Evolutionary conservation across 108 stramenopile species (phyloP).

Genomic region (Pseudonitzschia delicatissima): DNA sequence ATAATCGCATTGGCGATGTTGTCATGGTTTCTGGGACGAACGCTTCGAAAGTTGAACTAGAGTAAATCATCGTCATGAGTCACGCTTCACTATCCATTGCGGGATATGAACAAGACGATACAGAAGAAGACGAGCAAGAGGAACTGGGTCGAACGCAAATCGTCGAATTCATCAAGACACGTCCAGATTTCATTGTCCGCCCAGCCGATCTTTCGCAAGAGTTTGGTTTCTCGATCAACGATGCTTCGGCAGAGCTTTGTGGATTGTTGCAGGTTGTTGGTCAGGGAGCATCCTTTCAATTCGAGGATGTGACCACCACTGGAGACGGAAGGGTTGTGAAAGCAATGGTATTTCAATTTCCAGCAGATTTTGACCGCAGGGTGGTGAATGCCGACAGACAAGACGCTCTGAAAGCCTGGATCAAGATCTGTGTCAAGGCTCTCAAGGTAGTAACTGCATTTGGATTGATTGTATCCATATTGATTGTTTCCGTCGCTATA

Average conservation of each 20-base stretch:
- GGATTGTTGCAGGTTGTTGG: conserved; percentile 70
- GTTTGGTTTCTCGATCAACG: conserved; percentile 70
- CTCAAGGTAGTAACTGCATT: conserved; percentile 74
- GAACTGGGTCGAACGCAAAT: conserved; percentile 17
- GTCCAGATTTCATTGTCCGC: conserved; percentile 44
- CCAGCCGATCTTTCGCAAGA: conserved; percentile 65
- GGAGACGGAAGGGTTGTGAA: conserved; percentile 13
- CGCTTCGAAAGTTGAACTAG: no score
- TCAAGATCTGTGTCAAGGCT: conserved; percentile 33
- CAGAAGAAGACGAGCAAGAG: conserved; percentile 14
- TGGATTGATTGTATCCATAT: conserved; percentile 71
- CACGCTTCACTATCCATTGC: no score
- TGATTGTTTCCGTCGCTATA: conserved; percentile 61
- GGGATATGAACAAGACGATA: no score
- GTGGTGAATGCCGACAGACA: conserved; percentile 38
- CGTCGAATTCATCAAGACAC: conserved; percentile 24
- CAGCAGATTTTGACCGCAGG: conserved; percentile 62
- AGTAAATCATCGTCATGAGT: no score
- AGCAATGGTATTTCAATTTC: conserved; percentile 82
- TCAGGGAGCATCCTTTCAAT: conserved; percentile 70
- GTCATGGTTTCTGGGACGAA: no score
- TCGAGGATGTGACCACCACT: conserved; percentile 41
- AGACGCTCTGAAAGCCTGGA: conserved; percentile 18
- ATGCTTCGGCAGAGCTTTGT: conserved; percentile 79
- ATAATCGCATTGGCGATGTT: no score